These are phyloP conservation scores for Chlorociboria aeruginascens DNA, from an alignment of 495 filamentous ascomycete genomes.

Conservation along the genomic window DNA sequence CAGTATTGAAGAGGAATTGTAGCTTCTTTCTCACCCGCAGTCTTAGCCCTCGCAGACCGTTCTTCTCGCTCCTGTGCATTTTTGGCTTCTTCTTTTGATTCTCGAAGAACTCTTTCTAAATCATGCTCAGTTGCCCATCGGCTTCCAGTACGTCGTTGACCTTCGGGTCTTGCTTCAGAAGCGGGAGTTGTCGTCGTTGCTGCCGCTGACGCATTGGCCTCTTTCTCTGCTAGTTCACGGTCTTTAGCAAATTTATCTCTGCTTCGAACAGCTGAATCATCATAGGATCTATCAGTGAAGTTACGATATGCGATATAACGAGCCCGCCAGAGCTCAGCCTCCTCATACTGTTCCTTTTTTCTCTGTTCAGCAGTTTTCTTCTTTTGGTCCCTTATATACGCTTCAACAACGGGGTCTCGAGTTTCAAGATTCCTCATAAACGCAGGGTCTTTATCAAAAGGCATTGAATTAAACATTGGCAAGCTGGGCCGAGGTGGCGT, in stretches of 20 bases:
- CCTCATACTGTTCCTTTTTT: slow-evolving; percentile 21
- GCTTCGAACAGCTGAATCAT: slow-evolving; percentile 29
- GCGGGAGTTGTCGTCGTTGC: slow-evolving; percentile 18
- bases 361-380: slow-evolving; percentile 18
- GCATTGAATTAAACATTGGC: slow-evolving; percentile 27
- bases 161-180: slow-evolving; percentile 17
- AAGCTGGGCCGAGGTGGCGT: slow-evolving; percentile 34
- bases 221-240: slow-evolving; percentile 7
- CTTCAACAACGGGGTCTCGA: not conserved
- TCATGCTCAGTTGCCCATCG: slow-evolving; percentile 56
- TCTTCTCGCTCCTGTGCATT: slow-evolving; percentile 60
- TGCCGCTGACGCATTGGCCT: slow-evolving; percentile 13
- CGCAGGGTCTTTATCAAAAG: slow-evolving; percentile 29
- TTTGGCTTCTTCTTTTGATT: slow-evolving; percentile 64
- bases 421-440: slow-evolving; percentile 19
- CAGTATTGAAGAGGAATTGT: slow-evolving; percentile 69
- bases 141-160: slow-evolving; percentile 7
- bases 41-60: slow-evolving; percentile 54
- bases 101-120: slow-evolving; percentile 60
- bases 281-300: slow-evolving; percentile 38
- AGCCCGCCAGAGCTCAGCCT: slow-evolving; percentile 22
- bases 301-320: slow-evolving; percentile 33
- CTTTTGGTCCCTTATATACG: slow-evolving; percentile 1
- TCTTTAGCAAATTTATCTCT: slow-evolving; percentile 18
- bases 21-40: slow-evolving; percentile 76